phyloP scores from a whole-genome alignment of 2,329 filamentous ascomycete species.

The Tolypocladium pustulatum region DNA sequence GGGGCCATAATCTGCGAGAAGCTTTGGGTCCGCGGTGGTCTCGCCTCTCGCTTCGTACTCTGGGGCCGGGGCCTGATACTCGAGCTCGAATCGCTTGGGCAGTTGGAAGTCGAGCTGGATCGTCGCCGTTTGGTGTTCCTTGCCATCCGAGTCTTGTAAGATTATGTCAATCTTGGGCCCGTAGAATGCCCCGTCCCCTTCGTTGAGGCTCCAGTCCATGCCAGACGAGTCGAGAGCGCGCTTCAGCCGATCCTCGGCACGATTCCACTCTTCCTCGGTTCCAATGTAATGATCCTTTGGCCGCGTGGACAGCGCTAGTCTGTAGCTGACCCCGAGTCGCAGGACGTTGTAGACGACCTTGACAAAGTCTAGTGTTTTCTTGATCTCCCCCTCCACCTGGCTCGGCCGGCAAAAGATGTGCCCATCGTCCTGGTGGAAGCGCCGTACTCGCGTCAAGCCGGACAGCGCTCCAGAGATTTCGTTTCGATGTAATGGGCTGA shows the following conservation, averaged over 20 bases:
- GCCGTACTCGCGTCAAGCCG: conserved; percentile 71
- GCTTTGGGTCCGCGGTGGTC: conserved; percentile 34
- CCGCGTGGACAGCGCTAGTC: conserved; percentile 68
- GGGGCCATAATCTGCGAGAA: conserved; percentile 42
- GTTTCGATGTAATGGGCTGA: conserved; percentile 78
- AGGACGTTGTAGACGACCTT: conserved; percentile 61
- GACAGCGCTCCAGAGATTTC: conserved; percentile 74
- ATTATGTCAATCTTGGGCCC: conserved; percentile 88
- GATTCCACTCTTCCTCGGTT: conserved; percentile 50
- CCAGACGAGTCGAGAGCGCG: conserved; percentile 53
- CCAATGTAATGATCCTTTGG: conserved; percentile 72
- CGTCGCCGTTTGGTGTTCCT: conserved; percentile 81
- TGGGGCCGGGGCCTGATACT: conserved; percentile 61
- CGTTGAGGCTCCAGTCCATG: conserved; percentile 62
- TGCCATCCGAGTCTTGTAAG: conserved; percentile 67
- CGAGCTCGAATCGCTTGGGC: conserved; percentile 68
- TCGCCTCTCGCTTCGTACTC: conserved; percentile 46
- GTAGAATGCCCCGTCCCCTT: conserved; percentile 82
- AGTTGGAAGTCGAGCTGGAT: conserved; percentile 87
- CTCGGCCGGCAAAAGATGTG: conserved; percentile 79
- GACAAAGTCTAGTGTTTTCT: conserved; percentile 63
- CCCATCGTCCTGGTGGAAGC: conserved; percentile 85
- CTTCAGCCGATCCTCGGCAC: conserved; percentile 28
- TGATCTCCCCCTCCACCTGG: conserved; percentile 67
- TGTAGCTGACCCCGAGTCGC: conserved; percentile 56